These are phyloP conservation scores for Penicillium odoratum DNA, from an alignment of 495 filamentous ascomycete species.

Conservation along the genomic window DNA sequence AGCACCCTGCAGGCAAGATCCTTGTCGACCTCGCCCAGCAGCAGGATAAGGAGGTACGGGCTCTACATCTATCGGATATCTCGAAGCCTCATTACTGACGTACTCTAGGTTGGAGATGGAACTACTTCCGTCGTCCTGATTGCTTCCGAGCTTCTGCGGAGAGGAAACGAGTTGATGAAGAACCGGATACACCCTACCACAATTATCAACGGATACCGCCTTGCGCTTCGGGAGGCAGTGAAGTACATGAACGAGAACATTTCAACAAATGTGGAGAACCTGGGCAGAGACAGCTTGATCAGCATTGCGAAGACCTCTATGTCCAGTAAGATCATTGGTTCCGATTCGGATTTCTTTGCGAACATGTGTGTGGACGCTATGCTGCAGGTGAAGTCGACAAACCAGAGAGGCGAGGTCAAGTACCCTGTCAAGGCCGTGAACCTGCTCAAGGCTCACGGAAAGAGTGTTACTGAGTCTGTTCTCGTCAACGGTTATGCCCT, in stretches of 20 bases:
- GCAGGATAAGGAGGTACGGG: slow-evolving; percentile 87
- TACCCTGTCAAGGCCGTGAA: slow-evolving; percentile 99
- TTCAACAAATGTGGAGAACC: slow-evolving; percentile 86
- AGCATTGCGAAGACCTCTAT: slow-evolving; percentile 99
- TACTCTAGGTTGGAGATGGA: slow-evolving; percentile 78
- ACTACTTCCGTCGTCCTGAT: slow-evolving; percentile 98
- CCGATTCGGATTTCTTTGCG: slow-evolving; percentile 95
- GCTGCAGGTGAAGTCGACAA: slow-evolving; percentile 88
- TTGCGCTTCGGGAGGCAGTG: slow-evolving; percentile 93
- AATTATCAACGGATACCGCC: slow-evolving; percentile 96
- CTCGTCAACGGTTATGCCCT: slow-evolving; percentile 95
- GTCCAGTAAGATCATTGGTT: slow-evolving; percentile 97
- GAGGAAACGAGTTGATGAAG: slow-evolving; percentile 97
- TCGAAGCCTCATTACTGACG: slow-evolving; percentile 21
- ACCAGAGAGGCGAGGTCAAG: slow-evolving; percentile 86
- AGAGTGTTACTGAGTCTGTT: slow-evolving; percentile 83
- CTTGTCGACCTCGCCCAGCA: slow-evolving; percentile 96
- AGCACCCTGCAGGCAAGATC: slow-evolving; percentile 98
- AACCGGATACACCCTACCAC: slow-evolving; percentile 99
- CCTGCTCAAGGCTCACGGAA: slow-evolving; percentile 96
- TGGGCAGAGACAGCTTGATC: slow-evolving; percentile 84
- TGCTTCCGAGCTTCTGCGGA: slow-evolving; percentile 88
- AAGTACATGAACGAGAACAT: slow-evolving; percentile 99
- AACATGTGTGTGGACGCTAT: slow-evolving; percentile 97
- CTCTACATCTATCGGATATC: background rate